Base-by-base conservation (phyloP, 306 rosid genomes). In the Ammopiptanthus mongolicus region DNA sequence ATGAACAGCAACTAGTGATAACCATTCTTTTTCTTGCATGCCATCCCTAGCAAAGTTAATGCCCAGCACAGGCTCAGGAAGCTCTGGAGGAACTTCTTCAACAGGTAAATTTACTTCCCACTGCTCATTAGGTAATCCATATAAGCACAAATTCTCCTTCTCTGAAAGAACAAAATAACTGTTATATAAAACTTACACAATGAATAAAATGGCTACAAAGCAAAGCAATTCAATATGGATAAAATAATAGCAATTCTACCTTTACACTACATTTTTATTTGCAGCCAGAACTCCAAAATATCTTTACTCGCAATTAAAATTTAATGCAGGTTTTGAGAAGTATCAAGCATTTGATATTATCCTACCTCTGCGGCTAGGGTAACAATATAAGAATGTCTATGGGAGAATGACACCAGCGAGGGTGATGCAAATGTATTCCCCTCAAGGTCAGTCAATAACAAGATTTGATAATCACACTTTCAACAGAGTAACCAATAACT, bases 71-170 rank as follows among this genome's bases (percentile, higher is more conserved):
- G 98, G 98, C 86, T 93, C 98, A 3, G 98, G 98, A 62, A 93
- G 84, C 77, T 93, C 98, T 0, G 98, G 96, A 52, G 98, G 98
- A 81, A 93, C 98, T 81, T 93, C 98, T 79, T 93, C 98, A 48
- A 93, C 98, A 63, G 98, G 98, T 68, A 93, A 86, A 84, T 86
- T 91, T 76, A 93, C 98, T 86, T 93, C 97, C 98, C 98, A 93
- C 50, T 70, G 87, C 87, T 81, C 98, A 74, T 78, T 88, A 47
- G 96, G 96, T 65, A 80, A 88, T 48, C 96, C 96, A 86, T 91
- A 93, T 72, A 93, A 83, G 84, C 96, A 91, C 78, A 93, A 86
- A 87, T 93, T 93, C 82, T 93, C 98, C 88, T 93, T 93, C 65
- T 93, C 98, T 93, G 87, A 65, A 86, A 82, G 21, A 58, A 74